phyloP scores from a whole-genome alignment of 2,329 filamentous ascomycete species.

The Ceratocystis harringtonii region DNA sequence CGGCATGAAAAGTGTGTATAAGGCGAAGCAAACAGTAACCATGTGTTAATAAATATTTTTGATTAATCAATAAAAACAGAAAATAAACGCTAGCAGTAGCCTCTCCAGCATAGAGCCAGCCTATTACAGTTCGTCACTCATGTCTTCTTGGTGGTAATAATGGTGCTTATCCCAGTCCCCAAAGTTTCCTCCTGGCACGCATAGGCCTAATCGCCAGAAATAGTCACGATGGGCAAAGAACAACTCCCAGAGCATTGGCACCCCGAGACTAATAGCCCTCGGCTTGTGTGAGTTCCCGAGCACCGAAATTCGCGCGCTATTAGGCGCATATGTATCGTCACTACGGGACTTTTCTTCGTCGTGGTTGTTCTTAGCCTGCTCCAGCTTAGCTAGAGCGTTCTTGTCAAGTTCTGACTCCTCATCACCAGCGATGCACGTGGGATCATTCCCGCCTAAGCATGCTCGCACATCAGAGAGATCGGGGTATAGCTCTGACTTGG shows the following conservation, averaged over 20 bases:
- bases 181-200: constrained; percentile 65
- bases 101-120: background rate
- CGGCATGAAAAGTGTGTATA: background rate
- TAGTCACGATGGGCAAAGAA: constrained; percentile 93
- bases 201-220: constrained; percentile 85
- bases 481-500: constrained; percentile 54
- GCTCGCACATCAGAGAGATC: constrained; percentile 49
- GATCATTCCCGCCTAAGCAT: constrained; percentile 60
- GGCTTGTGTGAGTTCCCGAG: constrained; percentile 22
- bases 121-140: constrained; percentile 27
- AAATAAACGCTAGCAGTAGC: background rate
- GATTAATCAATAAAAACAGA: background rate
- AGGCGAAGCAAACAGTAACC: background rate
- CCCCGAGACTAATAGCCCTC: constrained; percentile 9
- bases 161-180: constrained; percentile 46
- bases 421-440: constrained; percentile 52
- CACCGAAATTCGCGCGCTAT: constrained; percentile 32
- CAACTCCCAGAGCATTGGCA: constrained; percentile 65
- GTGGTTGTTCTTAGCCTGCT: background rate
- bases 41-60: background rate
- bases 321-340: background rate
- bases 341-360: no score
- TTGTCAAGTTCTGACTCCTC: constrained; percentile 8
- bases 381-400: constrained; percentile 4
- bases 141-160: constrained; percentile 29